A percentile compares a stretch with the other conserved stretches of the same genome.
Conservation (phyloP, 352 stramenopile genomes). For the Thraustotheca clavata region DNA sequence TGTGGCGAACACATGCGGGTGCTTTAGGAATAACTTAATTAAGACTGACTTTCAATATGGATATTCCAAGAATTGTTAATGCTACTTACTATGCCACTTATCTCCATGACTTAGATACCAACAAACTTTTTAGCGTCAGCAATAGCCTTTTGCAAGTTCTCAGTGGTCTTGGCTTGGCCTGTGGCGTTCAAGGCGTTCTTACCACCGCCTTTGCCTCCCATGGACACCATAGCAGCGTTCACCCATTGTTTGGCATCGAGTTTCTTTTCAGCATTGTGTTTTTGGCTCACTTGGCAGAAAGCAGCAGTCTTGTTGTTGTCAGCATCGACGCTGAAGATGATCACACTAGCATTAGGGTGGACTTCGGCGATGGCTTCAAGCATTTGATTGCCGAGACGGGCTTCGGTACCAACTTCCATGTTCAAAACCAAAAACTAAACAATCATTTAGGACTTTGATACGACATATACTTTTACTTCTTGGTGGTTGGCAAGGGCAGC, state of each 20-base stretch:
- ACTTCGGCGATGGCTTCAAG: slow-evolving; percentile 84
- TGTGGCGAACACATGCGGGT: background rate
- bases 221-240: slow-evolving; percentile 81
- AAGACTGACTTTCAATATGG: no score
- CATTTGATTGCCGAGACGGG: slow-evolving; percentile 92
- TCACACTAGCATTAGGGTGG: slow-evolving; percentile 80
- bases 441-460: background rate
- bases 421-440: slow-evolving; percentile 71
- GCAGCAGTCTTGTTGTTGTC: slow-evolving; percentile 90
- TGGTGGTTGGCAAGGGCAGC: slow-evolving; percentile 49
- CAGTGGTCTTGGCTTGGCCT: slow-evolving; percentile 68
- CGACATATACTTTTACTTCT: slow-evolving; percentile 23
- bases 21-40: no score
- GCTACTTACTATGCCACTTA: no score
- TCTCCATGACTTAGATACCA: slow-evolving; percentile 4
- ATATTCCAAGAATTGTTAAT: no score
- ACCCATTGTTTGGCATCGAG: slow-evolving; percentile 92
- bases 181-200: slow-evolving; percentile 79
- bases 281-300: slow-evolving; percentile 89
- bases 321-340: slow-evolving; percentile 89
- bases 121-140: slow-evolving; percentile 46
- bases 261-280: slow-evolving; percentile 50
- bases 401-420: slow-evolving; percentile 90
- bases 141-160: slow-evolving; percentile 60
- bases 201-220: slow-evolving; percentile 93